Evolutionary conservation across 2,329 filamentous ascomycete species (phyloP).

Genomic region (Corinectria fuckeliana): DNA sequence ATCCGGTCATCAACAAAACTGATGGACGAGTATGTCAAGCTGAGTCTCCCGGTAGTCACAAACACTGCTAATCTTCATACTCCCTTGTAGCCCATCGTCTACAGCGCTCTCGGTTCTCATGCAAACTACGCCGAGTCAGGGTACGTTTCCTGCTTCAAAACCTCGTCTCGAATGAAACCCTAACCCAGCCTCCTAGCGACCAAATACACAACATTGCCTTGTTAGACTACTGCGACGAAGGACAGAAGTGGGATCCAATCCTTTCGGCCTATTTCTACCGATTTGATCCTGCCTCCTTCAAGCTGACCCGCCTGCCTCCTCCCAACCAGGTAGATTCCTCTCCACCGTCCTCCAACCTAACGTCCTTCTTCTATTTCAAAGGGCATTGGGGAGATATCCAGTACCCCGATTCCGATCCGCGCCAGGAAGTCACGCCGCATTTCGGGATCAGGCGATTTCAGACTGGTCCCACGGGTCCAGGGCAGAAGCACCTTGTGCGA

Average conservation of each 20-base stretch:
- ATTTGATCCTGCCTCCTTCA: conserved; percentile 36
- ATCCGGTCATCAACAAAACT: conserved; percentile 28
- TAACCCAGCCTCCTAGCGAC: conserved; percentile 23
- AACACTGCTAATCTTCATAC: background rate
- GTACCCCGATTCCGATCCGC: conserved; percentile 41
- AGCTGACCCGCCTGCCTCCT: conserved; percentile 26
- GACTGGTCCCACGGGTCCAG: conserved; percentile 42
- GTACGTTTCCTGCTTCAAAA: conserved; percentile 22
- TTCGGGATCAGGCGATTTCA: conserved; percentile 44
- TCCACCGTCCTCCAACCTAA: conserved; percentile 34
- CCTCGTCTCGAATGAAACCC: fast-evolving
- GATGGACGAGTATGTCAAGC: conserved; percentile 37
- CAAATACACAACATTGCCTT: conserved; percentile 43
- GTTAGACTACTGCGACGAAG: conserved; percentile 44
- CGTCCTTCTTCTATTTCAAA: conserved; percentile 44
- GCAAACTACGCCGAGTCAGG: conserved; percentile 43
- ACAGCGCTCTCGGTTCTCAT: conserved; percentile 45
- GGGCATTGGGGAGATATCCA: conserved; percentile 44
- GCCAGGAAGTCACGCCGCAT: conserved; percentile 39
- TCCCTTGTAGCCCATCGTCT: conserved; percentile 40
- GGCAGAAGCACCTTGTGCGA: conserved; percentile 42
- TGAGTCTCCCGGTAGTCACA: too few species aligned
- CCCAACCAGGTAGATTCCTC: conserved; percentile 16
- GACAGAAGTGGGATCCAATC: conserved; percentile 43
- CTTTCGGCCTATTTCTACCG: conserved; percentile 46